Evolutionary conservation across 768 basidiomycete genomes (phyloP).

Genomic region (Lactarius quietus): DNA sequence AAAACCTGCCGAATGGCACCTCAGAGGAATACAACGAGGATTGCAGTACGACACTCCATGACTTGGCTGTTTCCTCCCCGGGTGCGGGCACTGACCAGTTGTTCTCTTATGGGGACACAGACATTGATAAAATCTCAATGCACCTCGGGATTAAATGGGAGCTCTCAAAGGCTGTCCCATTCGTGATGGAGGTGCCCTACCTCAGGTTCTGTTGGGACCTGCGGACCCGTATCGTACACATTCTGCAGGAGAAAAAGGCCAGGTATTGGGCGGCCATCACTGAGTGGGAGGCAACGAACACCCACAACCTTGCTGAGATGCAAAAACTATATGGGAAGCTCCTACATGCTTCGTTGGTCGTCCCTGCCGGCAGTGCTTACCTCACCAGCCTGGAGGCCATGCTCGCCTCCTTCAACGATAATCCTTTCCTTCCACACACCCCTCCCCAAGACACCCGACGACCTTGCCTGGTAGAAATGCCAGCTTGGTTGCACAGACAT

Average conservation of each 20-base stretch:
- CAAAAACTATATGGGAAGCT: too few relatives aligned
- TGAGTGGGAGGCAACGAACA: constrained; percentile 21
- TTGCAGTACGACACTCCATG: not conserved
- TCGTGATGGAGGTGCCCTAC: not conserved
- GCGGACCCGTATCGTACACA: not conserved
- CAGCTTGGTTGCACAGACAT: too few relatives aligned
- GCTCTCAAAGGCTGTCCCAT: not conserved
- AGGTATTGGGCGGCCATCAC: constrained; percentile 28
- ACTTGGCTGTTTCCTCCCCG: not conserved
- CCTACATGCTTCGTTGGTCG: too few relatives aligned
- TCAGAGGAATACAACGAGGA: not conserved
- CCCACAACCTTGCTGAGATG: constrained; percentile 8
- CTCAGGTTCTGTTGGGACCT: not conserved
- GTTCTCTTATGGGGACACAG: not conserved
- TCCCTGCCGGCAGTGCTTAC: too few relatives aligned
- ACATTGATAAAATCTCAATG: not conserved
- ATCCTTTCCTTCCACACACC: too few relatives aligned
- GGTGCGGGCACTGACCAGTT: not conserved
- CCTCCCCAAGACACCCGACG: too few relatives aligned
- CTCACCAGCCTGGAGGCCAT: too few relatives aligned
- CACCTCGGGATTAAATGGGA: not conserved
- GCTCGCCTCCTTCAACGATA: too few relatives aligned
- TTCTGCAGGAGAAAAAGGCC: not conserved
- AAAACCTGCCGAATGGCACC: too few relatives aligned
- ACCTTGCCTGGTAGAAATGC: too few relatives aligned